A percentile compares a stretch with the other conserved stretches of the same genome.
phyloP scores from a whole-genome alignment of 345 rosid genomes.

The Camelina laxa region DNA sequence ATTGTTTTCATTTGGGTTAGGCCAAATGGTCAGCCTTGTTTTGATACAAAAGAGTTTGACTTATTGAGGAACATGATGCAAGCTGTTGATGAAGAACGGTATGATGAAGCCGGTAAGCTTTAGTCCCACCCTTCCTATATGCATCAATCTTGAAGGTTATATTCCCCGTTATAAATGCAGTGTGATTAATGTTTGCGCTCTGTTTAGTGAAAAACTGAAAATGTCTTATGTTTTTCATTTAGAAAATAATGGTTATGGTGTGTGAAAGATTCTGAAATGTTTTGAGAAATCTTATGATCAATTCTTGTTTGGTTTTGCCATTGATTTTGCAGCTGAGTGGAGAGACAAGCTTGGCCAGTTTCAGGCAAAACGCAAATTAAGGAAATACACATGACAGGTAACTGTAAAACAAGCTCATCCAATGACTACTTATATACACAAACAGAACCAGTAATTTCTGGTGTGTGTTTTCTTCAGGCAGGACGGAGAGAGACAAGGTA shows the following conservation, averaged over 20 bases:
- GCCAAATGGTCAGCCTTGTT: slow-evolving; percentile 90
- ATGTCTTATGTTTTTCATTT: neutral
- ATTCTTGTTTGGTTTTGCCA: neutral
- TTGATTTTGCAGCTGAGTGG: slow-evolving; percentile 76
- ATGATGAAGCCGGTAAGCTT: slow-evolving; percentile 78
- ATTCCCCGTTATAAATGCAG: no score
- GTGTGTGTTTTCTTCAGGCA: slow-evolving; percentile 6
- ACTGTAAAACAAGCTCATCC: neutral
- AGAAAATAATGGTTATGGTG: slow-evolving; percentile 7
- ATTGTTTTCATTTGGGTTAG: slow-evolving; percentile 44
- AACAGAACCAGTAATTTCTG: neutral
- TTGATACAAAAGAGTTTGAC: slow-evolving; percentile 83
- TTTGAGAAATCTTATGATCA: no score
- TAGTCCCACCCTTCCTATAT: neutral
- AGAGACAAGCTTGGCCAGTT: slow-evolving; percentile 90
- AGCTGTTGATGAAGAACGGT: slow-evolving; percentile 86
- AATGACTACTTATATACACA: neutral
- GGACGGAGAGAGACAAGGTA: neutral
- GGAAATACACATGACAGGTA: slow-evolving; percentile 69
- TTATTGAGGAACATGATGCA: slow-evolving; percentile 73
- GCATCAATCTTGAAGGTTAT: no score
- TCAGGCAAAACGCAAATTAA: slow-evolving; percentile 80
- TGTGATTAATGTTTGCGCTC: no score
- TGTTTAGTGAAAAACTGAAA: no score
- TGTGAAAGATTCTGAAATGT: neutral